Evolutionary conservation across 1,284 basidiomycete genomes (phyloP).

Genomic region (Ustilago sp.): DNA sequence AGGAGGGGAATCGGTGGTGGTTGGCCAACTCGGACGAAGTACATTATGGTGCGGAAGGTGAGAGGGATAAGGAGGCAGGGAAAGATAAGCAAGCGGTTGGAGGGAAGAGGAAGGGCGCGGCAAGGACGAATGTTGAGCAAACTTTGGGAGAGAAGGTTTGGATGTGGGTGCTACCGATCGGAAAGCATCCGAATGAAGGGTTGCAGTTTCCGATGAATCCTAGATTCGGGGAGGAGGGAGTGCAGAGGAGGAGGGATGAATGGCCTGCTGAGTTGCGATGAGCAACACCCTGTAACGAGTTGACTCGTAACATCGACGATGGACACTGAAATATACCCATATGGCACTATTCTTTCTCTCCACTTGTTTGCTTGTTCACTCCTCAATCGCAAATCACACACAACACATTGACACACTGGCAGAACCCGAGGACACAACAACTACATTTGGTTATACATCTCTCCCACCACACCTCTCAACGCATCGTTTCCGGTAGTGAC

Average conservation of each 20-base stretch:
- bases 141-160: conserved; percentile 11
- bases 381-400: neutral
- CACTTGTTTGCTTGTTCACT: neutral
- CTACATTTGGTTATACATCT: conserved; percentile 5
- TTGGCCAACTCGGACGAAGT: conserved; percentile 70
- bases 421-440: neutral
- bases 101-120: conserved; percentile 9
- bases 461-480: neutral
- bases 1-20: conserved; percentile 89
- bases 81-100: neutral
- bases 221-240: conserved; percentile 32
- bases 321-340: conserved; percentile 23
- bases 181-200: conserved; percentile 32
- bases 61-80: conserved; percentile 5
- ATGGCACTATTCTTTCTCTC: neutral
- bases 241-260: conserved; percentile 25
- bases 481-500: conserved; percentile 49
- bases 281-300: neutral
- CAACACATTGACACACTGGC: neutral
- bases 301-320: neutral
- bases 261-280: conserved; percentile 36
- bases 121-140: conserved; percentile 29
- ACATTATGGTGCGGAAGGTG: neutral
- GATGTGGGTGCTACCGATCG: conserved; percentile 34
- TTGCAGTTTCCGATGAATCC: conserved; percentile 47